These are phyloP conservation scores for Earliella scabrosa DNA, from an alignment of 1,284 basidiomycete species.

Conservation along the genomic window DNA sequence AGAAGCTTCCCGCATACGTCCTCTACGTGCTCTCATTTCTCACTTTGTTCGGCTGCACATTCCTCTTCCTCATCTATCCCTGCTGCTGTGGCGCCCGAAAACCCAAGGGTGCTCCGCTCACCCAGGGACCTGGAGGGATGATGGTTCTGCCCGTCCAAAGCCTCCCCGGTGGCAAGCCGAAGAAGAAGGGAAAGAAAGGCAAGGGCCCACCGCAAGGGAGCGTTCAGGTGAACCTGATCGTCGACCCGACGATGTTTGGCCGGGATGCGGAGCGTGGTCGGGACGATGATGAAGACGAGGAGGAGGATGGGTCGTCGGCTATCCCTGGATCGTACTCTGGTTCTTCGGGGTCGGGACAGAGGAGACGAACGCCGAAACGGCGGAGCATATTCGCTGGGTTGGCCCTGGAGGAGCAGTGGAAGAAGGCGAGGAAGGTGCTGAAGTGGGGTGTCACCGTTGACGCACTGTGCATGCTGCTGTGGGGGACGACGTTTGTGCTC, in stretches of 20 bases:
- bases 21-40: slow-evolving; percentile 62
- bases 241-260: slow-evolving; percentile 64
- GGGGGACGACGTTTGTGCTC: slow-evolving; percentile 63
- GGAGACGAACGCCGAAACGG: slow-evolving; percentile 39
- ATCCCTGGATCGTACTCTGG: slow-evolving; percentile 33
- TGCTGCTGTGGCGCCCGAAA: slow-evolving; percentile 49
- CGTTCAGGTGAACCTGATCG: slow-evolving; percentile 74
- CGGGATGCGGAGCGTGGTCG: slow-evolving; percentile 35
- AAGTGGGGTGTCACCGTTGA: slow-evolving; percentile 59
- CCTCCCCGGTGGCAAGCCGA: slow-evolving; percentile 43
- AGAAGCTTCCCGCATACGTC: slow-evolving; percentile 56
- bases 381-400: slow-evolving; percentile 61
- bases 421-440: slow-evolving; percentile 52
- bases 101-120: slow-evolving; percentile 29
- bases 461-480: slow-evolving; percentile 50
- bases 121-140: slow-evolving; percentile 50
- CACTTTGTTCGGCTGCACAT: slow-evolving; percentile 54
- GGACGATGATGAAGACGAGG: slow-evolving; percentile 39
- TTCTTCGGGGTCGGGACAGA: slow-evolving; percentile 27
- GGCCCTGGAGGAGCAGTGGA: slow-evolving; percentile 68
- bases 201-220: slow-evolving; percentile 41
- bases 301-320: slow-evolving; percentile 28
- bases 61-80: slow-evolving; percentile 60
- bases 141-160: slow-evolving; percentile 67
- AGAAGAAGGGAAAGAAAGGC: slow-evolving; percentile 40